Evolutionary conservation across 2,329 filamentous ascomycete species (phyloP), one percentile per base, ranked within the genome.

Genomic region (Gaeumannomyces tritici): DNA sequence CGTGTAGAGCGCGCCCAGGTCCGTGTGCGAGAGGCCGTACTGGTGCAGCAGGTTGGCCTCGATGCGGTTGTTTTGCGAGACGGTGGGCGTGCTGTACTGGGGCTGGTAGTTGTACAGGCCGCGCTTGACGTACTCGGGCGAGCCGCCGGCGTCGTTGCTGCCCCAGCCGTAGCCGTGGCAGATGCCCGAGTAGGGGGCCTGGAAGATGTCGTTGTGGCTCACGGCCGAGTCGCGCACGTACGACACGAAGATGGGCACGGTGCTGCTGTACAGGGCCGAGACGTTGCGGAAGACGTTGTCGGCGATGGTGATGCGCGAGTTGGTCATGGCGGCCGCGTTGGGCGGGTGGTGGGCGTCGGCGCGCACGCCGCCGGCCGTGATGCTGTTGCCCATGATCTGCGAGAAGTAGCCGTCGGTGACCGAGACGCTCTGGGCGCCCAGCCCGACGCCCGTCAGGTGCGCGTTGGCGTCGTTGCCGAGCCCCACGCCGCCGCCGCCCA

Each of bases 91-190:
- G 18, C 15, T 59, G 61, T 65, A 65, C 26, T 42, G 24, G 6
- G 64, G 62, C 62, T 65, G 64, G 58, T 55, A 65, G 21, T 58
- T 29, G 62, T 65, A 65, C 42, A 65, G 61, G 11, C 64, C 64
- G 51, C 59, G 62, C 29, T 56, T 59, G 26, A 55, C 18, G 62
- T 65, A 65, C 55, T 62, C 58, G 27, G 57, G 54, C 12, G 35
- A 62, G 29, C 64, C 64, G 47, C 64, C 64, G 12, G 55, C 60
- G 62, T 65, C 64, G 51, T 65, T 65, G 31, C 56, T 61, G 9
- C 64, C 64, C 64, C 64, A 65, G 55, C 64, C 64, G 29, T 51
- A 51, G 42, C 42, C 42, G 42, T 51, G 42, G 42, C 42, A 51
- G 42, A 51, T 51, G 42, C 18, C 64, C 15, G 59, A 61, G 59